Conservation (phyloP, 192 early-diverging fungal species). For the Jimgerdemannia flammicorona region DNA sequence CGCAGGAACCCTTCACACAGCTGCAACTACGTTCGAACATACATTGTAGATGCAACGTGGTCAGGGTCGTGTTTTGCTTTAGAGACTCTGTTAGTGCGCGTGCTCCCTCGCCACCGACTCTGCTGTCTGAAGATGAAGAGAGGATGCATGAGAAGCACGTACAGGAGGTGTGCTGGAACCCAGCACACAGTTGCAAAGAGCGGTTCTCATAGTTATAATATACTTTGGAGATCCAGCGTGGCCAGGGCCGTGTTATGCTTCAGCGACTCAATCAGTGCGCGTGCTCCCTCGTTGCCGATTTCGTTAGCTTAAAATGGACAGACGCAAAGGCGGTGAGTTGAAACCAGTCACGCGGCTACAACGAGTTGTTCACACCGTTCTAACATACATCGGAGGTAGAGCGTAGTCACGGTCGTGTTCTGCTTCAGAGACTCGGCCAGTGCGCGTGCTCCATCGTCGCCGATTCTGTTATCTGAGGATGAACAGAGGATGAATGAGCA, state of each 20-base stretch:
- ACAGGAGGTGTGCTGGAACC: not conserved
- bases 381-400: no score
- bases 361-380: no score
- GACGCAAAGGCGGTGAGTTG: no score
- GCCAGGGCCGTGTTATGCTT: not conserved
- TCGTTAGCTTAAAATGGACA: no score
- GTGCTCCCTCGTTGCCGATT: not conserved
- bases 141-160: no score
- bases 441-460: no score
- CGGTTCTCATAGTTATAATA: not conserved
- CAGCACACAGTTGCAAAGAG: not conserved
- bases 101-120: not conserved
- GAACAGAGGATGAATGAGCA: no score
- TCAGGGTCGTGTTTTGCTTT: not conserved
- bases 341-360: no score
- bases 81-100: not conserved
- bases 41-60: not conserved
- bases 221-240: not conserved
- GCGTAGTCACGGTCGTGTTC: no score
- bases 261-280: not conserved
- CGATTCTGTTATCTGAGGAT: no score
- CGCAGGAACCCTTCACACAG: no score
- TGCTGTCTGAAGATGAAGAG: not conserved
- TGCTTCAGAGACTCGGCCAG: no score
- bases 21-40: not conserved